These are phyloP conservation scores for Solanum bulbocastanum DNA, from an alignment of 257 asterid species.

Conservation along the genomic window DNA sequence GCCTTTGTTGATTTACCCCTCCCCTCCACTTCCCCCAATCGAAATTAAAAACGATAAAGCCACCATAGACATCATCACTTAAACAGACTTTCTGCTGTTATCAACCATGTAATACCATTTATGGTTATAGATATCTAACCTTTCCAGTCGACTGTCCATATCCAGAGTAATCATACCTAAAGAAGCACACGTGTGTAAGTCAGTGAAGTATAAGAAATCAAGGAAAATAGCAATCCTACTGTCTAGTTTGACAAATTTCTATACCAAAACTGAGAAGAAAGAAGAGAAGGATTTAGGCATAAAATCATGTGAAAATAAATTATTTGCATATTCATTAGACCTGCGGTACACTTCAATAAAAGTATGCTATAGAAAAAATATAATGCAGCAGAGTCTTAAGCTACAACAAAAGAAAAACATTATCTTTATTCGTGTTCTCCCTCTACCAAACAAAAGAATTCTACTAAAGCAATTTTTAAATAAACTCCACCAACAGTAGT, in stretches of 20 bases:
- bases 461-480: neutral
- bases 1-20: neutral
- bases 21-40: neutral
- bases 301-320: neutral
- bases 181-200: conserved; percentile 7
- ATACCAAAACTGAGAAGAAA: neutral
- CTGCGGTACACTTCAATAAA: neutral
- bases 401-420: neutral
- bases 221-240: neutral
- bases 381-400: neutral
- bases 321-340: neutral
- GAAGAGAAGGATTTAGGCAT: neutral
- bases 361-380: neutral
- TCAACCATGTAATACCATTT: neutral
- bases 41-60: neutral
- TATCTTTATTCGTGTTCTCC: neutral
- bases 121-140: conserved; percentile 41
- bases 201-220: neutral
- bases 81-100: neutral
- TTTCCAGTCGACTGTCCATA: conserved; percentile 95
- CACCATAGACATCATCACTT: neutral
- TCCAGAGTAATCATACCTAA: conserved; percentile 96
- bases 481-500: neutral
- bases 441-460: neutral
- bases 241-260: neutral